These are phyloP conservation scores for Cercophora sp. DNA, from an alignment of 495 filamentous ascomycete genomes.

Conservation along the genomic window DNA sequence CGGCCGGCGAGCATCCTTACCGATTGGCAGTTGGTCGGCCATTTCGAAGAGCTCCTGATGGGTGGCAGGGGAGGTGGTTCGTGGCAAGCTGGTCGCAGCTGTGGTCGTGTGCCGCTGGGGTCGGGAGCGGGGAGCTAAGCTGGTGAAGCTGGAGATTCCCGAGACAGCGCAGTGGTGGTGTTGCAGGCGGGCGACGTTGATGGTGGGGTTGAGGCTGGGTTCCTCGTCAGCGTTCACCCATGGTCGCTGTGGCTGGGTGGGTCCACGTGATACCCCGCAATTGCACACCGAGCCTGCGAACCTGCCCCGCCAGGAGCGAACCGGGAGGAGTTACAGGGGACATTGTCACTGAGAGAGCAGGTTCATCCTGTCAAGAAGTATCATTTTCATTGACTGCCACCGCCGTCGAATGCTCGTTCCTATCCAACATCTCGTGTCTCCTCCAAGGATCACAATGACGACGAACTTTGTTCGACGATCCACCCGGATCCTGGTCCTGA, in stretches of 20 bases:
- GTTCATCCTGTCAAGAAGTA: too few species aligned
- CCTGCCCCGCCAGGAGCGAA: neutral
- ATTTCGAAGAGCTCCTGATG: constrained; percentile 10
- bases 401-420: too few species aligned
- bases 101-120: neutral
- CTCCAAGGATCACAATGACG: constrained; percentile 30
- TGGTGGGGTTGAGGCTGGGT: constrained; percentile 27
- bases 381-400: too few species aligned
- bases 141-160: constrained; percentile 6
- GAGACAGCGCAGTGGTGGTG: too few species aligned
- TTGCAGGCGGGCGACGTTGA: constrained; percentile 15
- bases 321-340: too few species aligned
- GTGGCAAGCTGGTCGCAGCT: too few species aligned
- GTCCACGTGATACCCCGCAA: constrained; percentile 38
- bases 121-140: neutral
- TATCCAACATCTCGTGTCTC: too few species aligned
- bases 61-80: neutral
- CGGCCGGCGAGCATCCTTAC: constrained; percentile 10
- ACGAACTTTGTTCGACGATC: constrained; percentile 26
- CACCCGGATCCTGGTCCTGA: constrained; percentile 70
- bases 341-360: neutral
- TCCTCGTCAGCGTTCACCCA: constrained; percentile 18
- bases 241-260: constrained; percentile 20
- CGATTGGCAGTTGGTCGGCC: constrained; percentile 27
- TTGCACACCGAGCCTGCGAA: neutral